Evolutionary conservation across 441 rosid species (phyloP).

Genomic region (Aquilaria agallochum): DNA sequence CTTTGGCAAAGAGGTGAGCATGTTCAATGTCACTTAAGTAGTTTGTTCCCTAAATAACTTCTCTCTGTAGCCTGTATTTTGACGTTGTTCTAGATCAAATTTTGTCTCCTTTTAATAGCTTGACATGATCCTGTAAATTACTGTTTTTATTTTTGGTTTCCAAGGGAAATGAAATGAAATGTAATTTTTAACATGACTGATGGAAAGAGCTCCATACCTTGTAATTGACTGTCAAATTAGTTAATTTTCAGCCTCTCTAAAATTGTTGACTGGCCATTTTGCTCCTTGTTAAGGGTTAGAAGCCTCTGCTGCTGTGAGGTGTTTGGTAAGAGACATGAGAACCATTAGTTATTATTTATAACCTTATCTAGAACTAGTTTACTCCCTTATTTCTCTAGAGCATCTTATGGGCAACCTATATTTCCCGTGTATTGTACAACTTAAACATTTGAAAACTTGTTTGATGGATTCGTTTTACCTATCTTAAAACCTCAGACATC

Average conservation of each 20-base stretch:
- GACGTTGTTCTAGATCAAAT: neutral
- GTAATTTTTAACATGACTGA: too few species aligned
- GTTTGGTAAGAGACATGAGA: neutral
- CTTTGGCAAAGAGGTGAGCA: conserved; percentile 54
- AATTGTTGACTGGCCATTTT: too few species aligned
- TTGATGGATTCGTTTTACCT: too few species aligned
- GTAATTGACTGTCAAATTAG: too few species aligned
- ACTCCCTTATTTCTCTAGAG: neutral
- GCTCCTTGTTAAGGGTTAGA: too few species aligned
- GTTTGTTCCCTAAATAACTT: neutral
- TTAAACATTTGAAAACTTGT: too few species aligned
- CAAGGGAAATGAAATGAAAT: neutral
- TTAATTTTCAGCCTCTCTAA: too few species aligned
- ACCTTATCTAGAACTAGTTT: too few species aligned
- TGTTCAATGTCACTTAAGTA: neutral
- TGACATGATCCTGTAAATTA: neutral
- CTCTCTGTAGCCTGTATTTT: neutral
- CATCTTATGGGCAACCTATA: neutral
- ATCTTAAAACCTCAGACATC: too few species aligned
- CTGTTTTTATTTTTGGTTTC: conserved; percentile 2
- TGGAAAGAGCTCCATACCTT: too few species aligned
- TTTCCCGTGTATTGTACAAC: neutral
- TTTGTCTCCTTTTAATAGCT: neutral
- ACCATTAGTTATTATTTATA: neutral
- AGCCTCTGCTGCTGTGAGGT: neutral